Evolutionary conservation across 306 rosid species (phyloP), one percentile per base, ranked within the genome.

Genomic region (Ormosia semicastrata): DNA sequence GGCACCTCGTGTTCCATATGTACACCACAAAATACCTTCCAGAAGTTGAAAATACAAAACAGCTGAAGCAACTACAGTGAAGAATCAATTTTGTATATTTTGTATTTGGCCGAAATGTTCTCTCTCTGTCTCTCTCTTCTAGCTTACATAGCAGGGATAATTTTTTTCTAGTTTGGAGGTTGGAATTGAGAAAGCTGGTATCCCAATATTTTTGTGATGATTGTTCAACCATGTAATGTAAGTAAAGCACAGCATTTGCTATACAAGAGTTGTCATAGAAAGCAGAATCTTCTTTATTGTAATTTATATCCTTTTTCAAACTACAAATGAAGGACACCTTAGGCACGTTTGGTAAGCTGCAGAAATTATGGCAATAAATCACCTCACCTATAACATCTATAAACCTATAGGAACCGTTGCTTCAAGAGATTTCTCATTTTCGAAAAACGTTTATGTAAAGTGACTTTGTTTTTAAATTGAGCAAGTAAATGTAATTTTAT

Each of bases 31-130:
- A 30, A 75, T 79, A 49, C 73, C 69, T 71, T 44, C 6, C 18
- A 52, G 77, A 30, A 54, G 68, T 13, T 82, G 78, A 44, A 56
- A 70, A 32, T 75, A 53, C 60, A 44, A 40, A 82, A 74, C 43
- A 70, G 56, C 11, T 74, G 41, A 73, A 72, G 58, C 56, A 82
- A 52, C 66, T 68, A 69, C 76, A 7, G 40, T 67, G 47, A 24
- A 79, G 46, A 56, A 72, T 6, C 34, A 49, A 3, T 5, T 43
- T 59, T 10, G 56, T 4, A 14, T 37, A 14, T 41, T 47, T 80
- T 57, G 69, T 70, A 24, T 24, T 24, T 24, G 24, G 24, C 24
- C 24, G 24, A 24, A 0, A 24, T 24, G 24, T 24, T 24, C 24
- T 24, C 24, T 24, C 24, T 24, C 24, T 24, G n/a, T n/a, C 24